These are phyloP conservation scores for Rhizopus arrhizus DNA, from an alignment of 371 early-diverging fungal genomes.

Conservation along the genomic window DNA sequence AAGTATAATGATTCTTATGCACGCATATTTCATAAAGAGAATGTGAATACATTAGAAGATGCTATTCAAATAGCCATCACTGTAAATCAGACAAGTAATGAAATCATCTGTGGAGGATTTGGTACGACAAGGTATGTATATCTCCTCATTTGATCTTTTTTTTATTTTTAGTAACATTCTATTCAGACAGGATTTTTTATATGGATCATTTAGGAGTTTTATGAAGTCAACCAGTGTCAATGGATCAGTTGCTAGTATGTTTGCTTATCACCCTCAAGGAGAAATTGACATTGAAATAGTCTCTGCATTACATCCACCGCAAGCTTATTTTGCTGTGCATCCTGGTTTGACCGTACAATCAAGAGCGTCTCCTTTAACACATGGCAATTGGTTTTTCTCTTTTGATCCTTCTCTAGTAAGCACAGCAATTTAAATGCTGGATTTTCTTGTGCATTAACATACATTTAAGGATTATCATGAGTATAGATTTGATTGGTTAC, in stretches of 20 bases:
- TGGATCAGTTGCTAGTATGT: slow-evolving; percentile 49
- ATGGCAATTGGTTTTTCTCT: slow-evolving; percentile 20
- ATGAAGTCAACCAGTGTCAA: slow-evolving; percentile 30
- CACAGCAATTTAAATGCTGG: neutral
- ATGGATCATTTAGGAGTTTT: slow-evolving; percentile 44
- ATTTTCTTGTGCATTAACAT: neutral
- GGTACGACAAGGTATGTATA: slow-evolving; percentile 29
- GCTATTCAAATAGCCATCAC: slow-evolving; percentile 21
- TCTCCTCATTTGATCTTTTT: neutral
- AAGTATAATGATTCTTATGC: slow-evolving; percentile 34
- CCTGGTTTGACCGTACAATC: slow-evolving; percentile 41
- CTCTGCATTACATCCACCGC: slow-evolving; percentile 29
- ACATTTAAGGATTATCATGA: slow-evolving; percentile 44
- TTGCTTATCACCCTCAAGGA: slow-evolving; percentile 34
- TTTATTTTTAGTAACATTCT: neutral
- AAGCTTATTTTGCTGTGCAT: slow-evolving; percentile 45
- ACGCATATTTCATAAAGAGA: slow-evolving; percentile 34
- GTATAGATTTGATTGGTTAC: slow-evolving; percentile 54
- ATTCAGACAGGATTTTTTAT: slow-evolving; percentile 39
- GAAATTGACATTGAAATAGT: slow-evolving; percentile 52
- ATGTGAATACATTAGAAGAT: slow-evolving; percentile 28
- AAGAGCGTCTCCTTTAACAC: slow-evolving; percentile 38
- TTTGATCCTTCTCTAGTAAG: slow-evolving; percentile 39
- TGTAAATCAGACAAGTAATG: slow-evolving; percentile 1
- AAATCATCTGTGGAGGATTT: slow-evolving; percentile 23